phyloP scores from a whole-genome alignment of 139 green algal species.

The Tetradesmus obliquus region DNA sequence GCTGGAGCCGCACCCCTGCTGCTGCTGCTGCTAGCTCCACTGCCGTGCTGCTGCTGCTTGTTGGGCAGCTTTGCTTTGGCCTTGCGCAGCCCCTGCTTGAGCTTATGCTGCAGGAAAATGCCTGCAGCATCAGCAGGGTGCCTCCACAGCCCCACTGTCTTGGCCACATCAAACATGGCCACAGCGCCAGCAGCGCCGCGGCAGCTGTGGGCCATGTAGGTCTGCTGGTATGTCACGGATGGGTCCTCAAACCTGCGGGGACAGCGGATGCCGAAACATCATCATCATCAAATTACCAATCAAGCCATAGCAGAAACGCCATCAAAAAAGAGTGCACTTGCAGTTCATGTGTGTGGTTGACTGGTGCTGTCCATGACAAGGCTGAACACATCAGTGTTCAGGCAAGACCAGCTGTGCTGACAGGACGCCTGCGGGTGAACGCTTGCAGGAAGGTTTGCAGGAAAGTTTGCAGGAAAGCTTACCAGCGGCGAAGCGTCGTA shows the following conservation, averaged over 20 bases:
- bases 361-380: too few species aligned
- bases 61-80: background rate
- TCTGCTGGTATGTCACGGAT: background rate
- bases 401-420: too few species aligned
- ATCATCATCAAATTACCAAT: too few species aligned
- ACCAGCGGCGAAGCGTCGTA: too few species aligned
- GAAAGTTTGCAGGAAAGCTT: too few species aligned
- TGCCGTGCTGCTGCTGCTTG: background rate
- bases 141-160: background rate
- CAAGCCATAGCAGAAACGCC: too few species aligned
- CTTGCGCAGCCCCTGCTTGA: background rate
- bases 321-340: too few species aligned
- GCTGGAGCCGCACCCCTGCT: background rate
- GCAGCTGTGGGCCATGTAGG: slow-evolving; percentile 9
- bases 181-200: background rate
- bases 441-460: too few species aligned
- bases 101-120: background rate
- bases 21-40: background rate
- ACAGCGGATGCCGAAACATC: too few species aligned
- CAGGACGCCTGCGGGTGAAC: too few species aligned
- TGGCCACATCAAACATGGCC: slow-evolving; percentile 6
- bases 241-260: slow-evolving; percentile 14
- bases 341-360: too few species aligned
- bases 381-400: too few species aligned
- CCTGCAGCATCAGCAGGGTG: background rate